Evolutionary conservation across 2,329 filamentous ascomycete genomes (phyloP).

Genomic region (Alternaria hordeiaustralica): DNA sequence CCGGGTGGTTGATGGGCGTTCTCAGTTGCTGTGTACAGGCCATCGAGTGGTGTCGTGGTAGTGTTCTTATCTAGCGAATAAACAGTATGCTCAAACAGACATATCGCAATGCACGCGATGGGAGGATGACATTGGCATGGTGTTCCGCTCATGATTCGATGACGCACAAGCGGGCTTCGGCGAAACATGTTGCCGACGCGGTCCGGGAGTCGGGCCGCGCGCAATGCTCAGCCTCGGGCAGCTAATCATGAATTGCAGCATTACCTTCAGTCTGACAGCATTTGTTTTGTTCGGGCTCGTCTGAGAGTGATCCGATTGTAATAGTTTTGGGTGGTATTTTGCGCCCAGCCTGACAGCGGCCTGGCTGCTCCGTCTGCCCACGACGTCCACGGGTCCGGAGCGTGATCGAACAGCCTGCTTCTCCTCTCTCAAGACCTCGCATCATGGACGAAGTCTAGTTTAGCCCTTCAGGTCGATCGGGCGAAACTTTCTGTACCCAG

Average conservation of each 20-base stretch:
- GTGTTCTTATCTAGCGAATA: not conserved
- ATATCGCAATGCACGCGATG: not conserved
- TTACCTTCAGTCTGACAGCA: not conserved
- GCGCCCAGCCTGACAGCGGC: not conserved
- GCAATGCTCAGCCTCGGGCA: not conserved
- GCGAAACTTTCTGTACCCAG: not conserved
- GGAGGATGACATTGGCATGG: not conserved
- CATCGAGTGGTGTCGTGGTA: not conserved
- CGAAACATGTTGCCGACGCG: not conserved
- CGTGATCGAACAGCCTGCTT: not conserved
- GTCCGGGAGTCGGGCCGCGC: not conserved
- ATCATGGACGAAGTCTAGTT: not conserved
- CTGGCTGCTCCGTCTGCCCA: not conserved
- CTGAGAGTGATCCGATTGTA: not conserved
- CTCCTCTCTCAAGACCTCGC: not conserved
- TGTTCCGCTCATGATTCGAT: not conserved
- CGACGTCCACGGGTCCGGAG: not conserved
- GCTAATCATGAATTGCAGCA: not conserved
- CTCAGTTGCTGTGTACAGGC: fast-evolving
- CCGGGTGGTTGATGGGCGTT: not conserved
- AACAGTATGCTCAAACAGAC: fast-evolving
- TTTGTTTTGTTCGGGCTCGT: not conserved
- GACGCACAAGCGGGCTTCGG: not conserved
- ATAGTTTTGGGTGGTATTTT: not conserved
- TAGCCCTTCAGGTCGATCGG: not conserved